Conservation (phyloP, 1,284 basidiomycete species). For the Anthracocystis walkeri region DNA sequence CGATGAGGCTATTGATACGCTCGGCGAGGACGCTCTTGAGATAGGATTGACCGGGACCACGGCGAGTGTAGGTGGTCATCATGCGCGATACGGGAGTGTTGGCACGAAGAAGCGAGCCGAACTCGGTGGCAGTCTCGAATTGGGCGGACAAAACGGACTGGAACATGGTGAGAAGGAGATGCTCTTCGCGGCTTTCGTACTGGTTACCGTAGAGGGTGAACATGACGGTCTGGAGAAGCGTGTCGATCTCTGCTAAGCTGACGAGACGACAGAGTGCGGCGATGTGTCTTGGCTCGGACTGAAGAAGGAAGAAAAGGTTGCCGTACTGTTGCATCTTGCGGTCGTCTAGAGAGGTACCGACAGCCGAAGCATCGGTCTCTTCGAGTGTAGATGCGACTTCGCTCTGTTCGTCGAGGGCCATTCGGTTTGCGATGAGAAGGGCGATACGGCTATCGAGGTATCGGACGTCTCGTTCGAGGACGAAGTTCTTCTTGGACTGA, state of each 20-base stretch:
- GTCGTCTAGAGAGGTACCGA: constrained; percentile 78
- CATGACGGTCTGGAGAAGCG: constrained; percentile 99
- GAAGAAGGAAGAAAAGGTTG: constrained; percentile 97
- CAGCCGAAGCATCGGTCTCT: constrained; percentile 80
- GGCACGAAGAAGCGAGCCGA: constrained; percentile 93
- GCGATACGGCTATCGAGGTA: constrained; percentile 98
- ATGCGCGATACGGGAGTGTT: constrained; percentile 99
- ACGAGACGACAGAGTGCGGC: constrained; percentile 97
- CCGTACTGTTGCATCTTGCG: constrained; percentile 93
- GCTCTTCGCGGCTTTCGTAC: constrained; percentile 98
- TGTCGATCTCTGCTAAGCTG: constrained; percentile 95
- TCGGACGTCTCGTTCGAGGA: constrained; percentile 95
- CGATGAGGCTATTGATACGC: constrained; percentile 96
- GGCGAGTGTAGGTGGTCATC: constrained; percentile 99
- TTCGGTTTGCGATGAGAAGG: constrained; percentile 95
- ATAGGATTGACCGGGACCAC: constrained; percentile 96
- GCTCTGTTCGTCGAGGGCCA: constrained; percentile 91
- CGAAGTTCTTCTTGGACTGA: constrained; percentile 99
- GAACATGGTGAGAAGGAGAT: constrained; percentile 98
- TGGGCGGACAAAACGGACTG: constrained; percentile 95
- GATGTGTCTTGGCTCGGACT: constrained; percentile 95
- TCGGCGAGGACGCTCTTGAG: constrained; percentile 95
- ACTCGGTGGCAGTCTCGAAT: constrained; percentile 97
- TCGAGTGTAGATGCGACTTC: constrained; percentile 75
- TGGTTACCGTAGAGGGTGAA: constrained; percentile 99